These are phyloP conservation scores for Phytophthora megakarya DNA, from an alignment of 352 stramenopile genomes.

Conservation along the genomic window DNA sequence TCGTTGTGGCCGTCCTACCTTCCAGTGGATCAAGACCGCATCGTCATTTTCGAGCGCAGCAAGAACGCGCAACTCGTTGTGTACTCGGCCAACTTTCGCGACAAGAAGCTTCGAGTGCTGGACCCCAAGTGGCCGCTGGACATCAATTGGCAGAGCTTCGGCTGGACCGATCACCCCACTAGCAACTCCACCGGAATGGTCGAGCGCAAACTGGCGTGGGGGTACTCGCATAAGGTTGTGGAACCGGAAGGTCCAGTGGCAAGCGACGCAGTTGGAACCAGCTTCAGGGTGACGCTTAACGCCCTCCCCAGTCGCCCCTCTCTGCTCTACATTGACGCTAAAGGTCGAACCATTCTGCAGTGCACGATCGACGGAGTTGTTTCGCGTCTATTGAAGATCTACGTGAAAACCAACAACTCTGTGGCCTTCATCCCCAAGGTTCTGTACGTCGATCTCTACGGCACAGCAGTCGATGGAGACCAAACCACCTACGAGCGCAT, in stretches of 20 bases:
- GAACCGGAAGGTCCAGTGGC: constrained; percentile 18
- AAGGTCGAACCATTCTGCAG: constrained; percentile 59
- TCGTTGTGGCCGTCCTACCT: constrained; percentile 76
- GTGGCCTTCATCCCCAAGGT: constrained; percentile 75
- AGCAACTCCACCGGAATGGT: constrained; percentile 70
- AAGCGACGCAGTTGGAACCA: constrained; percentile 38
- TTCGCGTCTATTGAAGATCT: constrained; percentile 78
- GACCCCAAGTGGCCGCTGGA: constrained; percentile 72
- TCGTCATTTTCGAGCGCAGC: constrained; percentile 79
- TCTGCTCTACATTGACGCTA: constrained; percentile 63
- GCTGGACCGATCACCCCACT: constrained; percentile 69
- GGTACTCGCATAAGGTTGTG: constrained; percentile 60
- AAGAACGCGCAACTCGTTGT: constrained; percentile 86
- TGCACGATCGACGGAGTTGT: constrained; percentile 46
- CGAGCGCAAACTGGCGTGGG: constrained; percentile 73
- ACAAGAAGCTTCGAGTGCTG: constrained; percentile 52
- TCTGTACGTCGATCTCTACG: constrained; percentile 78
- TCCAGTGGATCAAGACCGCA: constrained; percentile 56
- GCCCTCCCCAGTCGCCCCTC: constrained; percentile 59
- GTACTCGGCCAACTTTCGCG: constrained; percentile 69
- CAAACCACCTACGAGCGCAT: constrained; percentile 73
- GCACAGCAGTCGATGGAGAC: constrained; percentile 51
- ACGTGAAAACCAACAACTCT: constrained; percentile 62
- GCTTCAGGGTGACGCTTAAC: constrained; percentile 70
- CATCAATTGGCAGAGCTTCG: constrained; percentile 86